These are phyloP conservation scores for Quercus lobata DNA, from an alignment of 331 rosid genomes.

Conservation along the genomic window DNA sequence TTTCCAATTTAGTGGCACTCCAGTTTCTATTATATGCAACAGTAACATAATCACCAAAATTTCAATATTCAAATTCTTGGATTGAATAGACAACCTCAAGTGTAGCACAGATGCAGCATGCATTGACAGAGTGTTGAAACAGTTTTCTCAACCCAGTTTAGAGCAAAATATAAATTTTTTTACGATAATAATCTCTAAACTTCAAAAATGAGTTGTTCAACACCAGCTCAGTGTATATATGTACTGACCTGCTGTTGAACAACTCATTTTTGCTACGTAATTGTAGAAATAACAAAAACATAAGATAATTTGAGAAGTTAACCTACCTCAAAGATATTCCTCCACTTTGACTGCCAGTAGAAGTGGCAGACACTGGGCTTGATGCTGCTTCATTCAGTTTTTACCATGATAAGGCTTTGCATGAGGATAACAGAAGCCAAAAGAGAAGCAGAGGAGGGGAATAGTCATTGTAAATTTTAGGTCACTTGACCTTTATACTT, in stretches of 20 bases:
- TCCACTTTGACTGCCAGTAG: constrained; percentile 30
- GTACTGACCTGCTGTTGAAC: too few species aligned
- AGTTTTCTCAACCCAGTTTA: too few species aligned
- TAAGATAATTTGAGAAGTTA: constrained; percentile 4
- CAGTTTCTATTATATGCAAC: neutral
- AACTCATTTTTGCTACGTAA: too few species aligned
- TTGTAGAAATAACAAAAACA: neutral
- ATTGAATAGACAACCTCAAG: neutral
- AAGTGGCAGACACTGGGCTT: constrained; percentile 23
- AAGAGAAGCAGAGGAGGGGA: neutral
- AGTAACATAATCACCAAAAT: neutral
- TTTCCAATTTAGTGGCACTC: neutral
- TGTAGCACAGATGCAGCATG: neutral
- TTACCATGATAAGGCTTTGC: constrained; percentile 41
- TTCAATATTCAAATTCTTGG: neutral
- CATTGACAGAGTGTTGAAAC: neutral
- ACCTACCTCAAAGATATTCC: constrained; percentile 27
- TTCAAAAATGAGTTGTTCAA: too few species aligned
- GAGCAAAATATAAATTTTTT: neutral
- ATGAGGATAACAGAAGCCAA: constrained; percentile 23
- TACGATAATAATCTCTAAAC: neutral
- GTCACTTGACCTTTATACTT: constrained; percentile 44
- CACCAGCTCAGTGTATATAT: too few species aligned
- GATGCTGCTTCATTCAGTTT: constrained; percentile 69
- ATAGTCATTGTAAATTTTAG: constrained; percentile 2